Percentiles rank a stretch among this genome's conserved stretches.
Evolutionary conservation across 2,329 filamentous ascomycete species (phyloP).

Genomic region (Dothidotthia symphoricarpi): DNA sequence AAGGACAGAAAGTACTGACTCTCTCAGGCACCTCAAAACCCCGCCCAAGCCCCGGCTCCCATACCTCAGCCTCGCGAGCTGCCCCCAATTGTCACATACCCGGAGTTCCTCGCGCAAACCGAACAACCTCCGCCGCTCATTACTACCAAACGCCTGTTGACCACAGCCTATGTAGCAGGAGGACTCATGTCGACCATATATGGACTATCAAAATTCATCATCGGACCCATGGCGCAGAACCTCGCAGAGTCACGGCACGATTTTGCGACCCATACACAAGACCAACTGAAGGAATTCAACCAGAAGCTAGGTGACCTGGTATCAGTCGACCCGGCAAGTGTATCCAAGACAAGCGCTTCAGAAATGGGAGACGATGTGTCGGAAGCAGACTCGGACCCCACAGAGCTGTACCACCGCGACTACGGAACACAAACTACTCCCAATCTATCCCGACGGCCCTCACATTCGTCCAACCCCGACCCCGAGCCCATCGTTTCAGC

Average conservation of each 20-base stretch:
- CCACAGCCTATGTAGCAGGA: conserved; percentile 57
- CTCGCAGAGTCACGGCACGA: conserved; percentile 59
- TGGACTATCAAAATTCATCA: conserved; percentile 66
- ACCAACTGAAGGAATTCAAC: conserved; percentile 57
- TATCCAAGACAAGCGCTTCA: conserved; percentile 25
- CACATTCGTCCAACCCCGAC: conserved; percentile 22
- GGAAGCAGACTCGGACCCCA: conserved; percentile 61
- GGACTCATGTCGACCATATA: conserved; percentile 62
- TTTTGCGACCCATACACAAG: conserved; percentile 52
- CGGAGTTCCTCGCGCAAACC: conserved; percentile 61
- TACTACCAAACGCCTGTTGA: conserved; percentile 56
- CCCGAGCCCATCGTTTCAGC: conserved; percentile 30
- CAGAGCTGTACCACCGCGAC: conserved; percentile 79
- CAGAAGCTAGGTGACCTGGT: conserved; percentile 58
- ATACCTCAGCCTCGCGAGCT: conserved; percentile 42
- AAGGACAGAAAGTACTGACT: conserved; percentile 8
- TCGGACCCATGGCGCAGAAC: conserved; percentile 60
- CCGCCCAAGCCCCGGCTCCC: conserved; percentile 12
- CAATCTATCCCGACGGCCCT: conserved; percentile 45
- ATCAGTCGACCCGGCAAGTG: conserved; percentile 57
- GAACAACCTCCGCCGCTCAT: conserved; percentile 60
- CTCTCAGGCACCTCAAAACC: conserved; percentile 18
- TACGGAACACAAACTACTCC: conserved; percentile 74
- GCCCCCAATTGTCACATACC: conserved; percentile 65
- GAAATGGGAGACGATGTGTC: conserved; percentile 43